Conservation (phyloP, 2,329 filamentous ascomycete species). For the Calonectria hawksworthii region DNA sequence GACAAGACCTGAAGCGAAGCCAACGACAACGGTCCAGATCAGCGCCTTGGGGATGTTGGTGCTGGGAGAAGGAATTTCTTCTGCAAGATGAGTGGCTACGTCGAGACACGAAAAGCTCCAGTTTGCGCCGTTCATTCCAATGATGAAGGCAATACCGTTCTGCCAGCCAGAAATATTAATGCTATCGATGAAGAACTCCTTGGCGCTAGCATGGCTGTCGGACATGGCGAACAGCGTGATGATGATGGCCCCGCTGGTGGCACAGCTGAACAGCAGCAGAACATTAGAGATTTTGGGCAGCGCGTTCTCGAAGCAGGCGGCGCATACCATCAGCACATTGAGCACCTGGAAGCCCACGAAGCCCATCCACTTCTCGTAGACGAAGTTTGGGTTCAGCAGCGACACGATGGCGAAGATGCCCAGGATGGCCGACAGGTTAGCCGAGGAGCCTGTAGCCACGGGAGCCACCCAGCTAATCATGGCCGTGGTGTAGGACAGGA, state of each 20-base stretch:
- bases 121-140: slow-evolving; percentile 47
- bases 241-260: slow-evolving; percentile 40
- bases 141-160: slow-evolving; percentile 47
- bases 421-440: slow-evolving; percentile 41
- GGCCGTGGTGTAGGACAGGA: slow-evolving; percentile 43
- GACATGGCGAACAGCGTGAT: slow-evolving; percentile 46
- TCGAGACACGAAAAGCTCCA: slow-evolving; percentile 50
- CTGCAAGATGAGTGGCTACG: slow-evolving; percentile 45
- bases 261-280: slow-evolving; percentile 44
- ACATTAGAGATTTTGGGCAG: slow-evolving; percentile 45
- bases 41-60: slow-evolving; percentile 43
- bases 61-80: slow-evolving; percentile 46
- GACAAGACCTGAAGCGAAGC: slow-evolving; percentile 38
- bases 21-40: slow-evolving; percentile 43
- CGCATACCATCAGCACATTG: slow-evolving; percentile 38
- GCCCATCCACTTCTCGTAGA: slow-evolving; percentile 45
- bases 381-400: slow-evolving; percentile 41
- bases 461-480: slow-evolving; percentile 46
- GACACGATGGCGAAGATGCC: slow-evolving; percentile 40
- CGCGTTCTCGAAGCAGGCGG: slow-evolving; percentile 40
- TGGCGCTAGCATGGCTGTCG: slow-evolving; percentile 26
- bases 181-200: slow-evolving; percentile 39
- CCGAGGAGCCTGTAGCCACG: slow-evolving; percentile 42
- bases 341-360: slow-evolving; percentile 46
- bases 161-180: slow-evolving; percentile 45